Base-by-base conservation (phyloP, 805 yeast genomes). In the Nakazawaea peltata region DNA sequence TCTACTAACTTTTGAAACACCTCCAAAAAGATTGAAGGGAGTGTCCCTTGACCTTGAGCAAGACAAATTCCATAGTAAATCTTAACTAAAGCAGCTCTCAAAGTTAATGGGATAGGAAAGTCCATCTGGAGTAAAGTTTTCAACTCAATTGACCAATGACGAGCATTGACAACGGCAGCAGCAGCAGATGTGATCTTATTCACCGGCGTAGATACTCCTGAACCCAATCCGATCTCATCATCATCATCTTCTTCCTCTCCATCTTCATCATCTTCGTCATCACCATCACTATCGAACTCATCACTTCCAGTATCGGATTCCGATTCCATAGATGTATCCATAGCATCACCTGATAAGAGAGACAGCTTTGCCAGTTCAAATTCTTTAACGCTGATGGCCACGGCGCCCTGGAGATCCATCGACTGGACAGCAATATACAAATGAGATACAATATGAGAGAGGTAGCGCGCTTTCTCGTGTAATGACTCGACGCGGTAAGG, bases 121-220 rank as follows among this genome's bases (percentile, higher is more conserved):
- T 84, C 83, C 75, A 81, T 78, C 46, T 71, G 72, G 36, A 86
- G 54, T 72, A 95, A 81, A 27, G 81, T 78, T 33, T 74, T 70
- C 42, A 90, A 65, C 53, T 87, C 97, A 36, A 81, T 77, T 0
- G 96, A 81, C 95, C 96, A 88, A 40, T 81, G 83, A 35, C 79
- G 69, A 6, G 86, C 80, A 30, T 78, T 70, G 5, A 82, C 76
- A 5, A 84, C 79, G 0, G 92, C 74, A 0, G 92, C 81, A 1
- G 85, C 74, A 44, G 71, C 67, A 2, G 81, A 74, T 1, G 78
- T 67, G 8, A 75, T 67, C 44, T 76, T 77, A 40, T 80, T 77
- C 31, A 78, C 78, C 1, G 65, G 67, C 0, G 65, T 65, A 0
- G 61, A 62, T 1, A 59, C 59, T 5, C 51, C 60, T 5, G 61